A percentile compares a stretch with the other conserved stretches of the same genome.
phyloP scores from a whole-genome alignment of 2,329 filamentous ascomycete species.

The Aspergillus costaricaensis region DNA sequence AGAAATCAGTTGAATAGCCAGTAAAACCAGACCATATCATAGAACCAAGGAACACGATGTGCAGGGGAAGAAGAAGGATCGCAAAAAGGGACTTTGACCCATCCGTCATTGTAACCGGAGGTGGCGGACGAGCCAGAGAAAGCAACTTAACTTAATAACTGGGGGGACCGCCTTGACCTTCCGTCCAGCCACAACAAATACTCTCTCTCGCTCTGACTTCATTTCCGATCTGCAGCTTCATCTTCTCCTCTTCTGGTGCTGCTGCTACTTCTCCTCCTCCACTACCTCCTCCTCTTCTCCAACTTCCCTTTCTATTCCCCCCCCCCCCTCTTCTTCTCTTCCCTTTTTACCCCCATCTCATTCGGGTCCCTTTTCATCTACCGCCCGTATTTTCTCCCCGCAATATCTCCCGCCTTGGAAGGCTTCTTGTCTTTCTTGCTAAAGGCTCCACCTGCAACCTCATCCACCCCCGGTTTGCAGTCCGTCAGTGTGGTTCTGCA shows the following conservation, averaged over 20 bases:
- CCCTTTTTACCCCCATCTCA: constrained; percentile 12
- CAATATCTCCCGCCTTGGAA: constrained; percentile 10
- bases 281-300: constrained; percentile 1
- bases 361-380: constrained; percentile 8
- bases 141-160: background rate
- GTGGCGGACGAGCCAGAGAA: background rate
- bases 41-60: background rate
- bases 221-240: constrained; percentile 13
- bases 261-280: constrained; percentile 8
- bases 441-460: constrained; percentile 6
- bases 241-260: constrained; percentile 14
- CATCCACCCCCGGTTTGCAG: background rate
- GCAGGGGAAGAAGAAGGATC: background rate
- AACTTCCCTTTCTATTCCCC: background rate
- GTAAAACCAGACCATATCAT: background rate
- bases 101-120: background rate
- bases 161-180: constrained; percentile 8
- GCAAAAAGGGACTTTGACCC: background rate
- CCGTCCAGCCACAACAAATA: constrained; percentile 6
- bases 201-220: constrained; percentile 13
- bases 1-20: background rate
- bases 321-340: constrained; percentile 4
- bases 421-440: background rate
- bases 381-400: background rate
- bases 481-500: constrained; percentile 3